Evolutionary conservation across 1,284 basidiomycete species (phyloP), one percentile per base, ranked within the genome.

Genomic region (Puccinia sorghi): DNA sequence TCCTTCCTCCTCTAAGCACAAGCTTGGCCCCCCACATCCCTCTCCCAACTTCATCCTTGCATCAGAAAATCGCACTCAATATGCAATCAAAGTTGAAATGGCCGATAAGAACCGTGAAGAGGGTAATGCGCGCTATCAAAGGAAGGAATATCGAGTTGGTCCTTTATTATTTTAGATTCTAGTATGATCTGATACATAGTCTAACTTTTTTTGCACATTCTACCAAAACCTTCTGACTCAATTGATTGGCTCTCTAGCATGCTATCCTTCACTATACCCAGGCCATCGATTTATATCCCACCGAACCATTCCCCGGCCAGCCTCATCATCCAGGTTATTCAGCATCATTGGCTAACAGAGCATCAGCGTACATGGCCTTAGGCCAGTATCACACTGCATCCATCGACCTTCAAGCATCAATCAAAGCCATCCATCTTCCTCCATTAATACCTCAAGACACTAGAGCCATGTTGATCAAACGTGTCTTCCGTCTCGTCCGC

Each of bases 311-410:
- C 46, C 72, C 72, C 20, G 20, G 32, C 27, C 57, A 63, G 43
- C 25, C 54, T 46, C 56, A 27, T 3, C 63, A 57, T 57, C 52
- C 74, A 3, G 63, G 52, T 22, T 67, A 67, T 48, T 20, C 74
- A 41, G 41, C 64, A 37, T 43, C 74, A 11, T 57, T 76, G 17
- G 63, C 64, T 37, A 69, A 76, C 39, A 64, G 48, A 27, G 74
- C 63, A 46, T 41, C 74, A 20, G 48, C 74, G 20, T 37, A 69
- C 48, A 69, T 76, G 74, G 74, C 74, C 13, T 12, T 56, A 25
- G 22, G 37, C 17, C 32, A 69, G n/a, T 76, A 66, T 39, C 8
- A 15, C 8, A 1, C 27, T 11, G 74, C 63, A 11, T n/a, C 27
- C 2, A 12, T 27, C 0, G 64, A 67, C 43, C 41, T 76, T 39